A percentile compares a stretch with the other conserved stretches of the same genome.
Conservation (phyloP, 495 filamentous ascomycete species). For the Penicillium odoratum region DNA sequence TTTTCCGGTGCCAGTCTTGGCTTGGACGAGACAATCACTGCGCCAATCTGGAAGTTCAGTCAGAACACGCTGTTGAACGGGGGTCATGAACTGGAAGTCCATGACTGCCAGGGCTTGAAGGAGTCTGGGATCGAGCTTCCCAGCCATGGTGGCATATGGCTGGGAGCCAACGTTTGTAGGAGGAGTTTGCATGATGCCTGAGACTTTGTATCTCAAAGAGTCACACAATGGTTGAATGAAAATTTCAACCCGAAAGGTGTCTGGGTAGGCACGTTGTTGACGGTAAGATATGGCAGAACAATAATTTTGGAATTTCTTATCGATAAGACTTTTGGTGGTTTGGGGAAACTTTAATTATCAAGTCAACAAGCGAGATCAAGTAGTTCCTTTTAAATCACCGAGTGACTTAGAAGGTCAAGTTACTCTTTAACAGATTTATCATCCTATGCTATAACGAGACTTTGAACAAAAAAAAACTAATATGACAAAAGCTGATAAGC, state of each 20-base stretch:
- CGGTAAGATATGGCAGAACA: slow-evolving; percentile 14
- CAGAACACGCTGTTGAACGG: slow-evolving; percentile 57
- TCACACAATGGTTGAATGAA: slow-evolving; percentile 4
- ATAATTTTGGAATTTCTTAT: slow-evolving; percentile 1
- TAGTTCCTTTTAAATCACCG: not conserved
- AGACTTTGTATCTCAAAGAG: not conserved
- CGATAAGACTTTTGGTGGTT: slow-evolving; percentile 5
- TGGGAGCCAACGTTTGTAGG: slow-evolving; percentile 23
- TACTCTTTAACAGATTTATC: not conserved
- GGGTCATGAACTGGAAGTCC: slow-evolving; percentile 52
- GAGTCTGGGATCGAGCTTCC: slow-evolving; percentile 48
- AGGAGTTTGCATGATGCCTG: slow-evolving; percentile 4
- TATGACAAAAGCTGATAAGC: not conserved
- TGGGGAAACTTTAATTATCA: not conserved
- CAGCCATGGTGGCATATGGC: slow-evolving; percentile 48
- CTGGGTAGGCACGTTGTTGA: slow-evolving; percentile 4
- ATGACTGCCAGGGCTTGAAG: slow-evolving; percentile 47
- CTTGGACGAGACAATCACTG: slow-evolving; percentile 65
- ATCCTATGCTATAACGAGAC: not conserved
- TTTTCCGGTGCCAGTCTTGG: slow-evolving; percentile 85
- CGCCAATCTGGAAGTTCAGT: slow-evolving; percentile 49
- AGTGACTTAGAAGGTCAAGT: too few species aligned
- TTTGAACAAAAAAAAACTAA: not conserved
- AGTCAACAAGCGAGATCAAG: not conserved
- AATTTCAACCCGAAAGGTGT: slow-evolving; percentile 9